Base-by-base conservation (phyloP, 257 asterid species). In the Euphrasia confusa region DNA sequence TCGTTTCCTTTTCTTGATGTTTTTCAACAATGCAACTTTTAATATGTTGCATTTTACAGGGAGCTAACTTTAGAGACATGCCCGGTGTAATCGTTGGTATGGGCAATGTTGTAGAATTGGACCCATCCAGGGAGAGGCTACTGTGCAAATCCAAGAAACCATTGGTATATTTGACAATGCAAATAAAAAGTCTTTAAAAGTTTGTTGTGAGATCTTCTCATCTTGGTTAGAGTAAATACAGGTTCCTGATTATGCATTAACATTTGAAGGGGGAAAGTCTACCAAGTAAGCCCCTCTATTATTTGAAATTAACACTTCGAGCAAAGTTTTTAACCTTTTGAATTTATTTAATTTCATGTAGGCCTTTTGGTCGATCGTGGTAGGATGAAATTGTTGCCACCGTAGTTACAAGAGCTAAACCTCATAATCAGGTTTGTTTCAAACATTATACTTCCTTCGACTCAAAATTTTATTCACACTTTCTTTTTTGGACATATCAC, bases 171-270 rank as follows among this genome's bases (percentile, higher is more conserved):
- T 33, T 5, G 39, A 33, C 39, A 33, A 7, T 33, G 39, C 39
- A 33, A 33, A 7, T 5, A 33, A 7, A 33, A 5, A 33, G 7
- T 4, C 39, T 33, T 5, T 33, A 1, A 5, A 5, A 33, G 39
- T 33, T 5, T 33, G 39, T 33, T 33, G 1, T 33, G 7, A 33
- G 9, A 44, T 44, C 7, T 44, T 10, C 7, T 13, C 15, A 3
- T 44, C 50, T 44, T 2, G 50, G 2, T 10, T 10, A 44, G 2
- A 10, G 15, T 10, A 10, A 21, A 48, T 5, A 48, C 13, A 48
- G 21, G 7, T 3, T 3, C 85, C 85, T 35, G 69, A 71, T 24
- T 80, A 57, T 57, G 62, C 62, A 1, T 4, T 57, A 9, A 13
- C 2, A 14, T 57, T 57, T 14, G 62, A 28, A 57, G 21, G 2